A percentile compares a stretch with the other conserved stretches of the same genome.
phyloP scores from a whole-genome alignment of 148 eudicot species.

The Amaranthus hypochondriacus region DNA sequence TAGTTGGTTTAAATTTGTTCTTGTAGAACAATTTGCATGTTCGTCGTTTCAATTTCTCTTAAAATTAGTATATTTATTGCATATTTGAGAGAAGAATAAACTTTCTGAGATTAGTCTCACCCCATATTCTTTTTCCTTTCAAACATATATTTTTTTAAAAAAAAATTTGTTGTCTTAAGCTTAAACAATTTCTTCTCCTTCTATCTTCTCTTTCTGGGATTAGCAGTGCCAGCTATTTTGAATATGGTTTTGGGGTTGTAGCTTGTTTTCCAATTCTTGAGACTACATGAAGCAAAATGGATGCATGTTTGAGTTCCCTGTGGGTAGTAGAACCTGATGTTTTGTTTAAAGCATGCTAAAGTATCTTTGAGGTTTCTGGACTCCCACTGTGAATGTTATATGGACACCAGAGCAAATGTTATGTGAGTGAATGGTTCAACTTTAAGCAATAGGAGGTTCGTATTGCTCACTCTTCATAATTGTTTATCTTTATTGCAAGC shows the following conservation, averaged over 20 bases:
- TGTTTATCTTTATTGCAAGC: too few species aligned
- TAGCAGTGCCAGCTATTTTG: neutral
- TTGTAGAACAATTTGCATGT: neutral
- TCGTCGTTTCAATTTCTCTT: conserved; percentile 1
- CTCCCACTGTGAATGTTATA: neutral
- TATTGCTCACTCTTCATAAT: too few species aligned
- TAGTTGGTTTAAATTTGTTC: conserved; percentile 2
- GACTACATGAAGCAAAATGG: neutral
- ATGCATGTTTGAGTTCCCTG: neutral
- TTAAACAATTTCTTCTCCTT: neutral
- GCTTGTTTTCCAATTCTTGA: neutral
- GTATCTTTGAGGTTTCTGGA: neutral
- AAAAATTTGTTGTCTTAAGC: neutral
- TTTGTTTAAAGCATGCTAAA: neutral
- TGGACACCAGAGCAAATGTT: neutral
- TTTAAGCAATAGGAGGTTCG: neutral
- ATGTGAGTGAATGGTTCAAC: neutral
- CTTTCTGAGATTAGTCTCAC: neutral
- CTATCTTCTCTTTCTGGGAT: neutral
- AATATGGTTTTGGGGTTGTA: neutral
- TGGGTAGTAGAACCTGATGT: neutral
- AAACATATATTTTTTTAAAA: neutral
- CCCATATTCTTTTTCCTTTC: neutral
- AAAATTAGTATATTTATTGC: neutral
- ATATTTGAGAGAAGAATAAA: neutral